Conservation (phyloP, 148 eudicot species). For the Amaranthus cruentus region DNA sequence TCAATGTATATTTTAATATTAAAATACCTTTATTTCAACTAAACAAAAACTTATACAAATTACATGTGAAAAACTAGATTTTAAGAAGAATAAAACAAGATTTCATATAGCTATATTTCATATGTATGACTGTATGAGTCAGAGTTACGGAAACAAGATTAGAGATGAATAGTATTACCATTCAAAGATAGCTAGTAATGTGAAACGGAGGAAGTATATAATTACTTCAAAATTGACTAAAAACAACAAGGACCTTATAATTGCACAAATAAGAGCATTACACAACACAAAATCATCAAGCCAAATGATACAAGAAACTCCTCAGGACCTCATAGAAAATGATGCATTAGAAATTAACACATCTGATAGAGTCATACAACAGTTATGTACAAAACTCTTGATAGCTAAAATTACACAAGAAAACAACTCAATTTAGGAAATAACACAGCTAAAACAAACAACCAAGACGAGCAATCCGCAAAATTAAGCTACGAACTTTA, state of each 20-base stretch:
- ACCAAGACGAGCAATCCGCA: slow-evolving; percentile 6
- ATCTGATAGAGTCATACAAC: slow-evolving; percentile 8
- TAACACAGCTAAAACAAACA: slow-evolving; percentile 21
- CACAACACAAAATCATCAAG: too few relatives aligned
- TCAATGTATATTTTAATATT: too few relatives aligned
- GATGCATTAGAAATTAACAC: slow-evolving; percentile 6
- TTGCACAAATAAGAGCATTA: too few relatives aligned
- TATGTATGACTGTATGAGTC: too few relatives aligned
- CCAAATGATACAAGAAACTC: not conserved
- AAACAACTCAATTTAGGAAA: slow-evolving; percentile 13
- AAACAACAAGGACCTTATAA: too few relatives aligned
- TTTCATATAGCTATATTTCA: too few relatives aligned
- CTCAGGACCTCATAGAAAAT: not conserved
- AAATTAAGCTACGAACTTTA: not conserved
- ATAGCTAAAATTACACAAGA: slow-evolving; percentile 1
- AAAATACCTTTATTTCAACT: too few relatives aligned
- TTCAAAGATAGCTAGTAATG: not conserved
- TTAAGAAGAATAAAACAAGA: too few relatives aligned
- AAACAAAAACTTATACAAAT: too few relatives aligned
- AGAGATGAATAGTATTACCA: not conserved
- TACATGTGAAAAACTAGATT: too few relatives aligned
- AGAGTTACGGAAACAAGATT: not conserved
- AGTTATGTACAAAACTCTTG: slow-evolving; percentile 25
- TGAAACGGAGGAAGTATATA: too few relatives aligned
- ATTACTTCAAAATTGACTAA: too few relatives aligned